Evolutionary conservation across 805 yeast genomes (phyloP), one percentile per base, ranked within the genome.

Genomic region (Ogataea thermomethanolica): DNA sequence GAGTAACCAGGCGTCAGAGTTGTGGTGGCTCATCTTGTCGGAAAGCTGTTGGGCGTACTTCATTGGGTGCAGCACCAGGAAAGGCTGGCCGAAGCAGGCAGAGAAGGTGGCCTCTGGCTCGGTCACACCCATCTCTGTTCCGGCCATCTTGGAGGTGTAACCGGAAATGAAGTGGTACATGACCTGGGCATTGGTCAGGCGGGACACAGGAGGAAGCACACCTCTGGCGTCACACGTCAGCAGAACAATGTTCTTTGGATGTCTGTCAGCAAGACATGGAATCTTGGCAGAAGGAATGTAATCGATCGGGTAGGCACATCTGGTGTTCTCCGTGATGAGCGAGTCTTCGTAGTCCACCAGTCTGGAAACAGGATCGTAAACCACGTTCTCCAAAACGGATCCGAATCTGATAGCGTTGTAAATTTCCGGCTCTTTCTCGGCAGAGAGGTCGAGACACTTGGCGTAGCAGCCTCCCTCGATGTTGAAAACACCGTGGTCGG

Each of bases 391-490:
- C 58, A 91, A 76, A 31, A 91, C 90, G 12, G 98, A 78, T 59
- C 99, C 99, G 59, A 89, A 91, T 67, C 76, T 84, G 69, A 91
- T 86, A 33, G 98, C 95, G 67, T 88, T 79, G 78, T 81, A 93
- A 65, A 91, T 91, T 72, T 91, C 99, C 37, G 99, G 99, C 74
- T 91, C 99, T 70, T 84, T 91, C 70, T 87, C 97, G 50, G 74
- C 82, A 37, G 87, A 71, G 51, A 91, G 75, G 59, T 87, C 96
- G 51, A 91, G 74, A 73, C 97, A 90, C 72, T 91, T 91, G 59
- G 98, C 98, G 74, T 91, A 91, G 76, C 99, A 91, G 53, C 99
- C 99, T 68, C 99, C 99, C 74, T 91, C 99, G 59, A 91, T 90
- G 79, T 93, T 93, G 82, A 91, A 91, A 45, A 91, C 97, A 71